Conservation (phyloP, 768 basidiomycete genomes). For the Nidula microcarpa region DNA sequence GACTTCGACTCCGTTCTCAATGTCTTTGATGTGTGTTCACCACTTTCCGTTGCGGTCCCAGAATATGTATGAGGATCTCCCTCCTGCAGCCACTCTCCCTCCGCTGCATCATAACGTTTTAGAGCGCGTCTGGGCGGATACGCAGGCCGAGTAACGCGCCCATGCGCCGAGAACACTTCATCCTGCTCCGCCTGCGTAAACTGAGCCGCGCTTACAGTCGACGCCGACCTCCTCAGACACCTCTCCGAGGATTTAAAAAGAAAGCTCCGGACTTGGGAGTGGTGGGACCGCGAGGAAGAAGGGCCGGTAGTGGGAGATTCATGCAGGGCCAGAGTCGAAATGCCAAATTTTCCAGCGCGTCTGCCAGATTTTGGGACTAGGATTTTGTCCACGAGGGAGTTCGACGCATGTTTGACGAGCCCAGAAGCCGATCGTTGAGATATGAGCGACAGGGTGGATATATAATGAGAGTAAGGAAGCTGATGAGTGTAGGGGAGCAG, state of each 20-base stretch:
- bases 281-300: neutral
- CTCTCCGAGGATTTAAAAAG: neutral
- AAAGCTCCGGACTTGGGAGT: neutral
- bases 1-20: neutral
- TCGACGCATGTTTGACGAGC: neutral
- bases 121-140: neutral
- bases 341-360: neutral
- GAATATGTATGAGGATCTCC: conserved; percentile 4
- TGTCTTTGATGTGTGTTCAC: neutral
- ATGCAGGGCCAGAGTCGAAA: neutral
- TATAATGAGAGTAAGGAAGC: neutral
- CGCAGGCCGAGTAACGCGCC: neutral
- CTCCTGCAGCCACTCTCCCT: conserved; percentile 36
- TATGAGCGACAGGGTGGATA: neutral
- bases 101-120: conserved; percentile 18
- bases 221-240: neutral
- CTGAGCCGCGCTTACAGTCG: neutral
- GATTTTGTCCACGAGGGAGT: neutral
- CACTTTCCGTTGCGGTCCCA: neutral
- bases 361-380: neutral
- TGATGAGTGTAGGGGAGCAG: neutral
- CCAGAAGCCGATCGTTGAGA: neutral
- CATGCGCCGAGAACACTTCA: neutral
- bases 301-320: neutral
- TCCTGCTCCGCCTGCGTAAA: neutral